Percentiles rank a stretch among this genome's conserved stretches.
These are phyloP conservation scores for Quercus alba DNA, from an alignment of 306 rosid species.

Conservation along the genomic window DNA sequence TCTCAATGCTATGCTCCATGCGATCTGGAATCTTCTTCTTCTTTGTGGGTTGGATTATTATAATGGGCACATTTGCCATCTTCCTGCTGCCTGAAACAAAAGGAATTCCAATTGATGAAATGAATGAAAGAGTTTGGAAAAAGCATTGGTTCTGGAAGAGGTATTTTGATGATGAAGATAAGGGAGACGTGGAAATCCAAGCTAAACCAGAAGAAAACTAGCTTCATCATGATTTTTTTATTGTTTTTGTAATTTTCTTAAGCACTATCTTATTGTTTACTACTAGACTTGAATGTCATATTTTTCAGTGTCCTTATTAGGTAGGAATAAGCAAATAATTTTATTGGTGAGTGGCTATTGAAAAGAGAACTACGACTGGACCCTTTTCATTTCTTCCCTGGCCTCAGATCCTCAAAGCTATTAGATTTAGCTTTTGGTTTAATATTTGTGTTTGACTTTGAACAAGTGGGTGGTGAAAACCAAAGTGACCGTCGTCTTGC, in stretches of 20 bases:
- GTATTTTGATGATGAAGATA: neutral
- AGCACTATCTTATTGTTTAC: neutral
- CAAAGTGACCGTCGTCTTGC: no score
- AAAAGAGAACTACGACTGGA: neutral
- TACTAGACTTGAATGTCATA: neutral
- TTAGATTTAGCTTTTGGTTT: neutral
- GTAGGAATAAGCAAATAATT: neutral
- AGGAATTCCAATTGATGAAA: constrained; percentile 35
- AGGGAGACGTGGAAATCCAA: neutral
- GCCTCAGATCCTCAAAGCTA: neutral
- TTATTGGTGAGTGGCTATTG: neutral
- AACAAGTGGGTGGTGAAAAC: no score
- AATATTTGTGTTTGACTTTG: no score
- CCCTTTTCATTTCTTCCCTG: neutral
- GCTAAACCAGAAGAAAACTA: neutral
- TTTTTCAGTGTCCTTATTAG: neutral
- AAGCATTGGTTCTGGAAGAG: constrained; percentile 43
- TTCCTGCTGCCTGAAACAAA: constrained; percentile 34
- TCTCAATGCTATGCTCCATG: constrained; percentile 31
- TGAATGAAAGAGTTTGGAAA: constrained; percentile 33
- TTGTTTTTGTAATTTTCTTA: neutral
- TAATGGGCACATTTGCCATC: neutral
- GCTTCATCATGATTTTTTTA: neutral
- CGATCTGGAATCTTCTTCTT: constrained; percentile 29
- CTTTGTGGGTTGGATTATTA: constrained; percentile 21